Conservation (phyloP, 148 eudicot genomes). For the Dysphania ambrosioides region DNA sequence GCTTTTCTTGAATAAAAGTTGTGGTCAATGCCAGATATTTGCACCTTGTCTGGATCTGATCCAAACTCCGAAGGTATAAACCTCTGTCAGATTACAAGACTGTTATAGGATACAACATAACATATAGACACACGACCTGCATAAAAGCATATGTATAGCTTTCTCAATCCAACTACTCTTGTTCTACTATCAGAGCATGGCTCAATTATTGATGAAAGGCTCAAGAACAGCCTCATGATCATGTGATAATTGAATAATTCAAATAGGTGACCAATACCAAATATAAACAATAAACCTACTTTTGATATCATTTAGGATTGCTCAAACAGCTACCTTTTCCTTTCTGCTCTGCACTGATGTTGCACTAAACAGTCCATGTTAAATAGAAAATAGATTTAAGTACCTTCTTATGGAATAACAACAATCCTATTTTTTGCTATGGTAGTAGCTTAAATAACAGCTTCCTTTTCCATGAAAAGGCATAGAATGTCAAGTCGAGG, state of each 20-base stretch:
- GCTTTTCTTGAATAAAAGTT: conserved; percentile 51
- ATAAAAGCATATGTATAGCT: not conserved
- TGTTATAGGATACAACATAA: not conserved
- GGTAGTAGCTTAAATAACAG: no score
- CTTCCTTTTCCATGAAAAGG: not conserved
- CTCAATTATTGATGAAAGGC: not conserved
- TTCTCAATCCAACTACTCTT: not conserved
- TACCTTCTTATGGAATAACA: no score
- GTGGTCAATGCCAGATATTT: conserved; percentile 39
- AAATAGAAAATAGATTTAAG: not conserved
- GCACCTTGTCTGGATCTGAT: conserved; percentile 57
- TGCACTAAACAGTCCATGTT: not conserved
- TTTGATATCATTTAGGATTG: not conserved
- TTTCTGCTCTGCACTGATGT: not conserved
- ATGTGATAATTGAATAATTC: not conserved
- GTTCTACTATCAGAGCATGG: not conserved
- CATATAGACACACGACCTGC: not conserved
- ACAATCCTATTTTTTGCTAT: not conserved
- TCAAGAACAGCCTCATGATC: not conserved
- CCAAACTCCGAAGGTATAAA: conserved; percentile 89
- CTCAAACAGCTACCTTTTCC: not conserved
- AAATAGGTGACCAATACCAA: not conserved
- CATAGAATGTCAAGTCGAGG: not conserved
- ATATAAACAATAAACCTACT: not conserved
- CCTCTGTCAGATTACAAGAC: conserved; percentile 39